A percentile compares a stretch with the other conserved stretches of the same genome.
phyloP scores from a whole-genome alignment of 2,329 filamentous ascomycete genomes.

The Phaeosphaeriaceae sp. region DNA sequence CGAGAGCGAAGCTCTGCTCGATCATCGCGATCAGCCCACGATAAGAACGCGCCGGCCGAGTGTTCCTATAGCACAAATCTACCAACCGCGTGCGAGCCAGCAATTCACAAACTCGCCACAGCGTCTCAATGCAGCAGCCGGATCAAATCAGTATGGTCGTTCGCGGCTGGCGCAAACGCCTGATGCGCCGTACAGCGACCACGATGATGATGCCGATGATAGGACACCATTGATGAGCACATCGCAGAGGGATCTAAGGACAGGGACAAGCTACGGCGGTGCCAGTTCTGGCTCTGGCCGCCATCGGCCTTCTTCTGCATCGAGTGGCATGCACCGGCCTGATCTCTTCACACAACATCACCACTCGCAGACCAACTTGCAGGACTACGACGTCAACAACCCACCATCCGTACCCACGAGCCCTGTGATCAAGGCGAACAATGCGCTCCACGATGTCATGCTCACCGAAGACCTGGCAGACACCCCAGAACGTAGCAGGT shows the following conservation, averaged over 20 bases:
- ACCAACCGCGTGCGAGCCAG: conserved; percentile 35
- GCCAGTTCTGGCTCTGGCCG: conserved; percentile 40
- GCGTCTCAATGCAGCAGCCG: conserved; percentile 19
- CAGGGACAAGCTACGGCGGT: conserved; percentile 43
- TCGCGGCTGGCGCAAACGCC: conserved; percentile 42
- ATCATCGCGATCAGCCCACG: conserved; percentile 72
- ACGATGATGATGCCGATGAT: conserved; percentile 57
- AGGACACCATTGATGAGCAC: conserved; percentile 63
- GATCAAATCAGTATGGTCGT: conserved; percentile 23
- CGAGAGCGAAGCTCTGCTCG: conserved; percentile 85
- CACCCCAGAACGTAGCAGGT: conserved; percentile 30
- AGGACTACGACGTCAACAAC: conserved; percentile 70
- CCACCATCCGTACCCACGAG: conserved; percentile 69
- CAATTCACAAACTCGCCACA: conserved; percentile 28
- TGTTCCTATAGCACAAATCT: conserved; percentile 47
- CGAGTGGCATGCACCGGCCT: conserved; percentile 38
- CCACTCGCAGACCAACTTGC: conserved; percentile 39
- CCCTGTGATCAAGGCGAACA: conserved; percentile 61
- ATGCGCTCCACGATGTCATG: conserved; percentile 70
- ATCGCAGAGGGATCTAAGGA: conserved; percentile 46
- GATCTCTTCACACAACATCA: conserved; percentile 34
- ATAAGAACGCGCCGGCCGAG: conserved; percentile 54
- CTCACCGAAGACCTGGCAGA: conserved; percentile 68
- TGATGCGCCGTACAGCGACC: conserved; percentile 55
- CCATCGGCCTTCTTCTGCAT: conserved; percentile 42